These are phyloP conservation scores for Arachnomyces sp. DNA, from an alignment of 2,329 filamentous ascomycete genomes.

Conservation along the genomic window DNA sequence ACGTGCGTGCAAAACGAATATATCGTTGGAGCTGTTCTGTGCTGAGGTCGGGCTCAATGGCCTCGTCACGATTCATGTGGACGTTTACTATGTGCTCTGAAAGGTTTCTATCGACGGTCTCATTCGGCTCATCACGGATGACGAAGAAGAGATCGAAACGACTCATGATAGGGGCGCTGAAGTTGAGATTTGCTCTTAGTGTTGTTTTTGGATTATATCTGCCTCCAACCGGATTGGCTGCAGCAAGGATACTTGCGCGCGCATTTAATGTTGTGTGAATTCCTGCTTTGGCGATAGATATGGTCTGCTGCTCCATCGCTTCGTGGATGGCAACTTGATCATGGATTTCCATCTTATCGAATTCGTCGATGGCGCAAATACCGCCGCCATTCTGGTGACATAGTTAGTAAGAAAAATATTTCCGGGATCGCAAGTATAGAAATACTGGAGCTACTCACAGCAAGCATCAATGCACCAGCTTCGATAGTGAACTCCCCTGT, in stretches of 20 bases:
- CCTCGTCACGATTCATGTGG: conserved; percentile 86
- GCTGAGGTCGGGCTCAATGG: conserved; percentile 85
- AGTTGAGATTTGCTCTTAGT: conserved; percentile 90
- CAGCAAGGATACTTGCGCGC: conserved; percentile 87
- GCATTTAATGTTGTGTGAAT: conserved; percentile 97
- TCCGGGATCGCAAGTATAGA: neutral
- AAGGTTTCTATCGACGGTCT: conserved; percentile 79
- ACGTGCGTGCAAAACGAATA: conserved; percentile 91
- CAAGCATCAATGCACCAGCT: conserved; percentile 93
- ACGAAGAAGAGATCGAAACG: conserved; percentile 99
- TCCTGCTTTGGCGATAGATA: conserved; percentile 95
- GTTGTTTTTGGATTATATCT: conserved; percentile 93
- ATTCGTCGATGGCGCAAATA: conserved; percentile 97
- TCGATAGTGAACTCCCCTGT: conserved; percentile 98
- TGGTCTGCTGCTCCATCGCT: conserved; percentile 99
- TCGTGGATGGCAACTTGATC: conserved; percentile 99
- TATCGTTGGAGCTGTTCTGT: conserved; percentile 96
- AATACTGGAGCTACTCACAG: conserved; percentile 37
- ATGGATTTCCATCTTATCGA: conserved; percentile 98
- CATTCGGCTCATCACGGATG: conserved; percentile 92
- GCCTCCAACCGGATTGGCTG: conserved; percentile 90
- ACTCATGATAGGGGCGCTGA: conserved; percentile 98
- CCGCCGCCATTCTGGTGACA: conserved; percentile 62
- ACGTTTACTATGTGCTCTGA: conserved; percentile 92
- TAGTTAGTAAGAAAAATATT: conserved; percentile 5